phyloP scores from a whole-genome alignment of 2,329 filamentous ascomycete genomes.

The Didymella pomorum region DNA sequence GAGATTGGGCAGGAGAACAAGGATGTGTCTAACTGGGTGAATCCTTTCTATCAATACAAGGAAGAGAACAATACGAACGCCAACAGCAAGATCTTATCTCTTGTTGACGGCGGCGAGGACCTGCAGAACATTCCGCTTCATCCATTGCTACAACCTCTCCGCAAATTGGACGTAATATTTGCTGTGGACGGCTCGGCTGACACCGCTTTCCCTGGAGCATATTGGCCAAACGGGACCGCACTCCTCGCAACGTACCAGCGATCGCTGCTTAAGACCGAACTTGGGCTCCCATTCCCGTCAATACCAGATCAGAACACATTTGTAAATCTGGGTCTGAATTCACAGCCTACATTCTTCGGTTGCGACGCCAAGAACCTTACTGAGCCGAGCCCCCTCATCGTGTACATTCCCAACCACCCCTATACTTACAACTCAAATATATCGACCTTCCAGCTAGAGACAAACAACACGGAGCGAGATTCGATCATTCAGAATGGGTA shows the following conservation, averaged over 20 bases:
- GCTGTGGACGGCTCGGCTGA: neutral
- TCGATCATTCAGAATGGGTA: neutral
- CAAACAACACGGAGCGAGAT: neutral
- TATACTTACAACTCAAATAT: constrained; percentile 1
- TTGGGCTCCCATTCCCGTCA: neutral
- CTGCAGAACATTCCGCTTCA: neutral
- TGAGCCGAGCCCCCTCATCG: neutral
- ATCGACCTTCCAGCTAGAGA: neutral
- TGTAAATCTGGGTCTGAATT: neutral
- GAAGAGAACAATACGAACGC: neutral
- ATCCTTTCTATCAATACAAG: neutral
- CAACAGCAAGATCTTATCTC: neutral
- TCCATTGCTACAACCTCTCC: neutral
- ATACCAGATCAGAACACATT: neutral
- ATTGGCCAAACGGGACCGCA: constrained; percentile 1
- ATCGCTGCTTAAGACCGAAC: neutral
- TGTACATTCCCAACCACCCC: neutral
- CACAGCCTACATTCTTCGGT: neutral
- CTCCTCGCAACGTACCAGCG: neutral
- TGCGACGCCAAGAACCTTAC: neutral
- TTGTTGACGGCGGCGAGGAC: neutral
- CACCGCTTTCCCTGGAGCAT: neutral
- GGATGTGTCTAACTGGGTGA: neutral
- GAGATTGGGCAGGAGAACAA: neutral
- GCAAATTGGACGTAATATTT: neutral